Evolutionary conservation across 257 asterid species (phyloP).

Genomic region (Primulina tabacum): DNA sequence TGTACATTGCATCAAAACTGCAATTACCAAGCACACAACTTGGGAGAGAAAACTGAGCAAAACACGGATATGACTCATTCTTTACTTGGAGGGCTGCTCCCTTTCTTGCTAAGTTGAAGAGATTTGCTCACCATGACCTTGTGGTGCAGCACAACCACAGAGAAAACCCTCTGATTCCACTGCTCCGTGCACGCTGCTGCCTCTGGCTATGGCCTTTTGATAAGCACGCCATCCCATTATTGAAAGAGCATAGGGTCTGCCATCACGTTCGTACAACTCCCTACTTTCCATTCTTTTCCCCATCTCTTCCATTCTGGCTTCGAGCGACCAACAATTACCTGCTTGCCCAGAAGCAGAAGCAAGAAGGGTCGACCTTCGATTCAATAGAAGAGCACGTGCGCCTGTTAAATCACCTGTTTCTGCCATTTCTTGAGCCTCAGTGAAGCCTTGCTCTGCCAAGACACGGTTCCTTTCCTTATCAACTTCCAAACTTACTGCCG

Average conservation of each 20-base stretch:
- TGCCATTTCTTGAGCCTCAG: constrained; percentile 22
- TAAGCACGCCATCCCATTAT: constrained; percentile 16
- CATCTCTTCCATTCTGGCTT: constrained; percentile 23
- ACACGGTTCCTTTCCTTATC: constrained; percentile 22
- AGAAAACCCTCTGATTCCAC: background rate
- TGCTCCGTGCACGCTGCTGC: background rate
- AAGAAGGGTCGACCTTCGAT: constrained; percentile 4
- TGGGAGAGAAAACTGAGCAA: too few relatives aligned
- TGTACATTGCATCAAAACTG: background rate
- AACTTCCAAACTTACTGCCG: constrained; percentile 17
- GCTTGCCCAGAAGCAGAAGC: constrained; percentile 20
- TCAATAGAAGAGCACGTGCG: constrained; percentile 10
- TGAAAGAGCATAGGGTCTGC: constrained; percentile 24
- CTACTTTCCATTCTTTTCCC: constrained; percentile 21
- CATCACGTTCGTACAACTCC: constrained; percentile 11
- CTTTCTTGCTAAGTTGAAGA: constrained; percentile 18
- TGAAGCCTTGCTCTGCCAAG: constrained; percentile 16
- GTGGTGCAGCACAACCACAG: background rate
- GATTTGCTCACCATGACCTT: constrained; percentile 23
- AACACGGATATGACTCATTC: background rate
- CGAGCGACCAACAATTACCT: constrained; percentile 16
- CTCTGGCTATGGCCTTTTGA: constrained; percentile 27
- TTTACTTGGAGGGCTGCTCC: background rate
- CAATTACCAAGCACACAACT: background rate
- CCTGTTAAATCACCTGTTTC: constrained; percentile 11